phyloP scores from a whole-genome alignment of 2,329 filamentous ascomycete genomes.

The Juglanconis oblonga region DNA sequence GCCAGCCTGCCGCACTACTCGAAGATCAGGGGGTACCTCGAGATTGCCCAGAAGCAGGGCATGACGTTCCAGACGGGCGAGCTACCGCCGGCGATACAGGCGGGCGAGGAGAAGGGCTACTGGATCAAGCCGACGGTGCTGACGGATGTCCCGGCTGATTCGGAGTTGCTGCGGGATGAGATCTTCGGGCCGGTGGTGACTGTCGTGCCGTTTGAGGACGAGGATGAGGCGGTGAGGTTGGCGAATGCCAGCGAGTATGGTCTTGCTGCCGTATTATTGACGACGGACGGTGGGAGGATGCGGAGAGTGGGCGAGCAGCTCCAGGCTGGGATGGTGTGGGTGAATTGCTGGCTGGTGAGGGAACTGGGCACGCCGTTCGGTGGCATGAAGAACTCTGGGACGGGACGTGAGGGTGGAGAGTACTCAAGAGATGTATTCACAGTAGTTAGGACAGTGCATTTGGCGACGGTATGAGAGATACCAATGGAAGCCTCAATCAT shows the following conservation, averaged over 20 bases:
- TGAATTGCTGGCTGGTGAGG: constrained; percentile 32
- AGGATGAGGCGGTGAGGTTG: constrained; percentile 25
- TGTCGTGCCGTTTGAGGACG: constrained; percentile 33
- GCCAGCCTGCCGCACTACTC: constrained; percentile 27
- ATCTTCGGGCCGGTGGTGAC: constrained; percentile 41
- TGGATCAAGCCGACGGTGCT: constrained; percentile 29
- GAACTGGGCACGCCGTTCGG: constrained; percentile 33
- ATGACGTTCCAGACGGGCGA: constrained; percentile 24
- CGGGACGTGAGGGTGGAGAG: constrained; percentile 29
- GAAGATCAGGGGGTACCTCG: constrained; percentile 26
- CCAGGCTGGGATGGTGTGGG: constrained; percentile 31
- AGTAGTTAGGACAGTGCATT: constrained; percentile 28
- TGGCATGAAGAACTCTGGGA: constrained; percentile 32
- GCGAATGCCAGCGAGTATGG: constrained; percentile 30
- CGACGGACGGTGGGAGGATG: constrained; percentile 27
- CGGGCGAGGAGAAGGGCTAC: constrained; percentile 21
- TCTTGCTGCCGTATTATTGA: constrained; percentile 29
- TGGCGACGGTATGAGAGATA: constrained; percentile 8
- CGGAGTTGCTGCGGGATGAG: constrained; percentile 35
- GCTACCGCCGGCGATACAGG: constrained; percentile 19
- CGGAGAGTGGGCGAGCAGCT: constrained; percentile 30
- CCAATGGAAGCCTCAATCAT: no score
- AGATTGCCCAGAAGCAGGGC: constrained; percentile 23
- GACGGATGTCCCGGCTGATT: constrained; percentile 22
- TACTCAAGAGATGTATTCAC: constrained; percentile 33